Conservation (phyloP, 805 yeast genomes). For the Wickerhamomyces pijperi region DNA sequence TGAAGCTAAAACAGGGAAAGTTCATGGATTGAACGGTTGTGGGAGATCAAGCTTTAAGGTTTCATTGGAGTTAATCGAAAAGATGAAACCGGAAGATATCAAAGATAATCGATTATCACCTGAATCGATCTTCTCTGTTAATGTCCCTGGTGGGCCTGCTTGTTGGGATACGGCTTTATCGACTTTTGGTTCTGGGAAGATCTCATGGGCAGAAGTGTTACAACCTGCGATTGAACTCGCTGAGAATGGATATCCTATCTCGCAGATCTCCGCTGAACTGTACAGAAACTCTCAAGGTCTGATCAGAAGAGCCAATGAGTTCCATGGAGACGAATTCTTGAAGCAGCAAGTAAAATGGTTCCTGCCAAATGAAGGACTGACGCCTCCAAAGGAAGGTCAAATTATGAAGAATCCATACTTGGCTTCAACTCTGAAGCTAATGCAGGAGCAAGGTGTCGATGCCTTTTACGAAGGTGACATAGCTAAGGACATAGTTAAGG, state of each 20-base stretch:
- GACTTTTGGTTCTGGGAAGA: slow-evolving; percentile 63
- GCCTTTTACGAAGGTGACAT: slow-evolving; percentile 66
- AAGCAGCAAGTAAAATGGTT: slow-evolving; percentile 22
- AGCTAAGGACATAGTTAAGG: slow-evolving; percentile 52
- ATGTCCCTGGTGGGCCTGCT: slow-evolving; percentile 73
- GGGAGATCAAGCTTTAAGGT: slow-evolving; percentile 53
- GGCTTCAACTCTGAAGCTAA: slow-evolving; percentile 39
- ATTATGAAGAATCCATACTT: slow-evolving; percentile 37
- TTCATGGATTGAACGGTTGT: slow-evolving; percentile 63
- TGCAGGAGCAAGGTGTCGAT: slow-evolving; percentile 47
- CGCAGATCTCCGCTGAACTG: slow-evolving; percentile 40
- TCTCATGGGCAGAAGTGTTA: slow-evolving; percentile 44
- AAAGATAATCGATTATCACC: slow-evolving; percentile 37
- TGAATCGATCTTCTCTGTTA: slow-evolving; percentile 46
- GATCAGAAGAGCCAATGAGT: slow-evolving; percentile 23
- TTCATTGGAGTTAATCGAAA: slow-evolving; percentile 34
- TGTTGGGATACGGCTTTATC: slow-evolving; percentile 68
- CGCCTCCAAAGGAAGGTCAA: slow-evolving; percentile 50
- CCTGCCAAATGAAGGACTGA: slow-evolving; percentile 25
- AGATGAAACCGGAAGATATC: slow-evolving; percentile 29
- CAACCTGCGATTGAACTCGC: slow-evolving; percentile 63
- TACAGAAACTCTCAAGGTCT: slow-evolving; percentile 35
- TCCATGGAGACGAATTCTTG: slow-evolving; percentile 22
- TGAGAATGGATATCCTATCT: slow-evolving; percentile 53
- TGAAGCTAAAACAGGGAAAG: slow-evolving; percentile 35